Evolutionary conservation across 257 asterid genomes (phyloP).

Genomic region (Dorcoceras hygrometricum): DNA sequence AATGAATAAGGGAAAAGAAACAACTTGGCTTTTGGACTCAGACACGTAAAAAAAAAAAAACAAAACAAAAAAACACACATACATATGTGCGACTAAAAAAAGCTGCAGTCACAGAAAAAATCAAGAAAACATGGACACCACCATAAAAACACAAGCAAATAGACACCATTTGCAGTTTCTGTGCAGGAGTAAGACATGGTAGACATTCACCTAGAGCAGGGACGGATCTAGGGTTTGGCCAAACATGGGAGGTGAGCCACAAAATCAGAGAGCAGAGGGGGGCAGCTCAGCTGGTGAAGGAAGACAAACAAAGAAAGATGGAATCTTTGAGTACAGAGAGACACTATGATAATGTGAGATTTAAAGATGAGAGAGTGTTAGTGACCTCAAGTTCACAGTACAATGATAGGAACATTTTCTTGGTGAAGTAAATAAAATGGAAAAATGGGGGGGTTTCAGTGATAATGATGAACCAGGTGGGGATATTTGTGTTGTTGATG

Average conservation of each 20-base stretch:
- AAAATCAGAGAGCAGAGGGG: constrained; percentile 23
- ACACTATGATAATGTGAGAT: constrained; percentile 25
- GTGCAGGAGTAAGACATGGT: constrained; percentile 27
- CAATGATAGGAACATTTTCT: constrained; percentile 34
- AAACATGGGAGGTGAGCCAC: constrained; percentile 46
- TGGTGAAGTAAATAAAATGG: constrained; percentile 17
- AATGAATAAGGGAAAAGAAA: constrained; percentile 9
- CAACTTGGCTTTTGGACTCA: constrained; percentile 12
- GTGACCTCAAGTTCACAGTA: constrained; percentile 25
- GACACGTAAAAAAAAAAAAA: constrained; percentile 25
- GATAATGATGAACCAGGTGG: constrained; percentile 16
- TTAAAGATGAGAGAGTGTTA: constrained; percentile 10
- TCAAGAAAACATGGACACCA: constrained; percentile 2
- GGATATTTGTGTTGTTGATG: constrained; percentile 36
- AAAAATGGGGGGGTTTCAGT: constrained; percentile 4
- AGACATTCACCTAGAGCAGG: constrained; percentile 55
- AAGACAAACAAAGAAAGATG: constrained; percentile 21
- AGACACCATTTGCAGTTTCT: constrained; percentile 30
- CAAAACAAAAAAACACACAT: no score
- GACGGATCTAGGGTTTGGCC: constrained; percentile 94
- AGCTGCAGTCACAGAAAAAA: constrained; percentile 32
- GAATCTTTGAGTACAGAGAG: constrained; percentile 33
- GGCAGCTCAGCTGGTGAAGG: constrained; percentile 26
- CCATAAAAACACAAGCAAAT: constrained; percentile 26
- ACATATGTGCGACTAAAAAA: no score